Base-by-base conservation (phyloP, 768 basidiomycete genomes). In the Boletus fagicola region DNA sequence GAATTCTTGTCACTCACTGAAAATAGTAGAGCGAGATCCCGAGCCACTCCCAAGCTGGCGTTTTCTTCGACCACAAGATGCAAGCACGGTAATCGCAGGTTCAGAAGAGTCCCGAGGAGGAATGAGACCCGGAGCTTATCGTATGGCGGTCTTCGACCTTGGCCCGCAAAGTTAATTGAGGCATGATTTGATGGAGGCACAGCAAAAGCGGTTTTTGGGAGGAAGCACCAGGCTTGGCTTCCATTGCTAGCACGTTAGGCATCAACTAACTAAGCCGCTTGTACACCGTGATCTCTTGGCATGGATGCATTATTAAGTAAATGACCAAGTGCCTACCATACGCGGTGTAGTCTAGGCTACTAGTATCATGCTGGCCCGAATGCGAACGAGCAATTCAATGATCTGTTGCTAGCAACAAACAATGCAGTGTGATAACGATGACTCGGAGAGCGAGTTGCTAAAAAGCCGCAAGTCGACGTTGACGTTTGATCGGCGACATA, bases 161-260 rank as follows among this genome's bases (percentile, higher is more conserved):
- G 28, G 28, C 38, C n/a, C 31, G 20, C 35, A 45, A 38, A n/a
- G 49, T 20, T 49, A 28, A 59, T 46, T 9, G 43, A 18, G 38
- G 36, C 40, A 43, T 8, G 22, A 28, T 49, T 43, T 57, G 44
- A 51, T 57, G 38, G 31, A 36, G 31, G 51, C 51, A 53, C 52
- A 30, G 51, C 26, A 50, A 57, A 51, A 30, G 57, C 58, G 51
- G 57, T 33, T 33, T 53, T 59, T 40, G 52, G 35, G n/a, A 51
- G 26, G 18, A 20, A 8, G n/a, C 4, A 15, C 24, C 12, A 26
- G 50, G 38, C 18, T 28, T n/a, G 36, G 36, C 49, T 51, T 39
- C 38, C 38, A 39, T 40, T n/a, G 26, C 18, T 24, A 13, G 31
- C 5, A 9, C 4, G 18, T 28, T 28, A 28, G 16, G 26, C 44